Evolutionary conservation across 345 rosid genomes (phyloP), one percentile per base, ranked within the genome.

Genomic region (Limnanthes douglasii): DNA sequence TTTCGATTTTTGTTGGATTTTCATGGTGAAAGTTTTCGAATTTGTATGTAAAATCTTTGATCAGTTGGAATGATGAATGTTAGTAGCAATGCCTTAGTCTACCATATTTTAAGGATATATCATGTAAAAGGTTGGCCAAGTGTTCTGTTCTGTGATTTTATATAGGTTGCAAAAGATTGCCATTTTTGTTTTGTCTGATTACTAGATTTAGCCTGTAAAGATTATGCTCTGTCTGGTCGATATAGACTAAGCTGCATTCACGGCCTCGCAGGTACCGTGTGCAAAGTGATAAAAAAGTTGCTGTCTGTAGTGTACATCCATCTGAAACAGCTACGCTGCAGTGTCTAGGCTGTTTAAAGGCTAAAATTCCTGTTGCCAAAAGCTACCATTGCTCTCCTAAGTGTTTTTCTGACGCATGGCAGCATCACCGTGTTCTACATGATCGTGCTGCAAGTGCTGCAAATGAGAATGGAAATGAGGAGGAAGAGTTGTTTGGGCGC

Each of bases 391-490:
- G 98, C 49, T 66, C 94, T 7, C 75, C 98, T 2, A 83, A 74
- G 58, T 88, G 98, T 52, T 88, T 83, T 56, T 64, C 81, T 1
- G 95, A 88, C 65, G 90, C 98, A 35, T 88, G 98, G 98, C 94
- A 84, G 65, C 98, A 84, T 65, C 98, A 90, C 51, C 94, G 95
- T 28, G 76, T 67, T 42, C 56, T 90, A 43, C 98, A 90, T 45
- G 95, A 90, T 38, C 95, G 92, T 40, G 95, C 98, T 45, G 78
- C 80, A 32, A 76, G 70, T 70, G 67, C 80, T 43, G 70, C 72
- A 37, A 69, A 60, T 19, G 97, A 79, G 57, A 73, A 80, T 54
- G 97, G 77, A 44, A 83, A 70, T 37, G 92, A 79, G 31, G 95
- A 88, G 28, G 97, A 88, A 38, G 97, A 88, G 67, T 44, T 83